phyloP scores from a whole-genome alignment of 179 eudicot genomes.

The Beta corolliflora region DNA sequence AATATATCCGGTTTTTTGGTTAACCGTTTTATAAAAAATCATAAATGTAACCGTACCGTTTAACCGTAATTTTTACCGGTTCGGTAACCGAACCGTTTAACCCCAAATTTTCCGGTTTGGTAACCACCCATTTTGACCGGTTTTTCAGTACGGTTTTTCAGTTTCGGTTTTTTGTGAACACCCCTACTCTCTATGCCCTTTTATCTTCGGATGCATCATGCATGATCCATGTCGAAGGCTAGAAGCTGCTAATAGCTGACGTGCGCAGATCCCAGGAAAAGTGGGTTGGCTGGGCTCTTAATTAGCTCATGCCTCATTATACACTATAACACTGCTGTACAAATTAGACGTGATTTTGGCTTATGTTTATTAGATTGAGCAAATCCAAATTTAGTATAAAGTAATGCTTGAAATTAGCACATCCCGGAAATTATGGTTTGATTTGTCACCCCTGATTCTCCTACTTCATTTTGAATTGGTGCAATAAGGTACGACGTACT shows the following conservation, averaged over 20 bases:
- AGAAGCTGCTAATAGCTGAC: not conserved
- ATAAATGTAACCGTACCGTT: too few species aligned
- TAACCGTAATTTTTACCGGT: too few species aligned
- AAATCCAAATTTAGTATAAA: not conserved
- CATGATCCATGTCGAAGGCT: not conserved
- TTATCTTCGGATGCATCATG: too few species aligned
- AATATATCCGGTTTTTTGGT: too few species aligned
- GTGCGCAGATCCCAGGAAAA: not conserved
- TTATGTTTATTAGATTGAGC: slow-evolving; percentile 10
- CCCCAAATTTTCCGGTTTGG: too few species aligned
- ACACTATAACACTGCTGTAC: not conserved
- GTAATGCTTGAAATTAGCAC: not conserved
- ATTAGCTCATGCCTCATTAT: not conserved
- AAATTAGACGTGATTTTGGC: not conserved
- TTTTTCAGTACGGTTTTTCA: too few species aligned
- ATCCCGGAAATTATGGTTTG: slow-evolving; percentile 14
- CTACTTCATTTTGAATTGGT: not conserved
- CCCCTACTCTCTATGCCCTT: too few species aligned
- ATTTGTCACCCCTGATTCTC: not conserved
- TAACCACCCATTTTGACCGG: too few species aligned
- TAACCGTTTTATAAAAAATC: too few species aligned
- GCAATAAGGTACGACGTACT: not conserved
- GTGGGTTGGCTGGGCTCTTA: not conserved
- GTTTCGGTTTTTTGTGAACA: too few species aligned
- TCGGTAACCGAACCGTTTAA: too few species aligned